Conservation (phyloP, 164 flowering plant species). For the Kalanchoe fedtschenkoi region DNA sequence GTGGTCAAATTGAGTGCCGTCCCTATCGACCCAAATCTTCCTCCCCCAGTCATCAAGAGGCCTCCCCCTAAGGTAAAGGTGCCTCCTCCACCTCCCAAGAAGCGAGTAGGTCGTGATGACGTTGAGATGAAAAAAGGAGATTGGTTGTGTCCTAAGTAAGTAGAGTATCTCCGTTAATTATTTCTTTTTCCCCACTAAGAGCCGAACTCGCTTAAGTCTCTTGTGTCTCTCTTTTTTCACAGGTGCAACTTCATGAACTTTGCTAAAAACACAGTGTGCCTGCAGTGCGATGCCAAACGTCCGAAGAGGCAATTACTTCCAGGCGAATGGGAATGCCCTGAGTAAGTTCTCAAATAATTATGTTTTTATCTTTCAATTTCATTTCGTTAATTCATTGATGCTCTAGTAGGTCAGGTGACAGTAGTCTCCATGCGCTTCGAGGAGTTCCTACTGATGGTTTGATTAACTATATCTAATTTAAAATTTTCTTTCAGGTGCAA, state of each 20-base stretch:
- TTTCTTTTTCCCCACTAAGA: neutral
- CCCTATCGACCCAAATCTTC: constrained; percentile 96
- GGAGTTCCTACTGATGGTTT: neutral
- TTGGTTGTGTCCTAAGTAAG: constrained; percentile 97
- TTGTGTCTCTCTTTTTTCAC: constrained; percentile 11
- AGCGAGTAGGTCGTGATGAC: constrained; percentile 88
- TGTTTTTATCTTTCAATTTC: neutral
- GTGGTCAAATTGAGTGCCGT: constrained; percentile 86
- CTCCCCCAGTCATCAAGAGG: constrained; percentile 77
- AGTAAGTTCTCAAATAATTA: constrained; percentile 34
- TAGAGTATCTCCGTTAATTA: constrained; percentile 2
- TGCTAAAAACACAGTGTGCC: constrained; percentile 82
- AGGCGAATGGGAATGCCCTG: constrained; percentile 99
- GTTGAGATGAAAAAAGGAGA: constrained; percentile 99
- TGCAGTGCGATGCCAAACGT: constrained; percentile 95
- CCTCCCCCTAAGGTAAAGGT: constrained; percentile 96
- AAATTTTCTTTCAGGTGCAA: constrained; percentile 61
- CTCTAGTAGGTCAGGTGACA: neutral
- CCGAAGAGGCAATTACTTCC: constrained; percentile 96
- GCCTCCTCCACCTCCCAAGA: constrained; percentile 92
- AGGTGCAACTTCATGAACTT: constrained; percentile 99
- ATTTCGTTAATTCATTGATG: neutral
- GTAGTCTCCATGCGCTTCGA: neutral
- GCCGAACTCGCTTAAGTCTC: neutral
- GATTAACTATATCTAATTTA: neutral